Evolutionary conservation across 169 alveolate genomes (phyloP), one percentile per base, ranked within the genome.

Genomic region (Eimeria falciformis): DNA sequence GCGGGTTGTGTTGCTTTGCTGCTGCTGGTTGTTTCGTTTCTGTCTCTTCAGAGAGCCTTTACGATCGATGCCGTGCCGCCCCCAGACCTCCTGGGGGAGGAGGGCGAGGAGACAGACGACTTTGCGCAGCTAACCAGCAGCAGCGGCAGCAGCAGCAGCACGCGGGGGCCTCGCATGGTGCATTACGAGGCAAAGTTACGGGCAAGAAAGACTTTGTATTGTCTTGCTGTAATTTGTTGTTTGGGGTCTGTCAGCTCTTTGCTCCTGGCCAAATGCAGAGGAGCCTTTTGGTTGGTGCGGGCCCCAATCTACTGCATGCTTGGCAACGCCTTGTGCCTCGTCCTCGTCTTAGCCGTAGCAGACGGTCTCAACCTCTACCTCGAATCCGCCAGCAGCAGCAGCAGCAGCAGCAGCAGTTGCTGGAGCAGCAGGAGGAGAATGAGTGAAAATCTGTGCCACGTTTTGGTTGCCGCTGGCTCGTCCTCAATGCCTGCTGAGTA

Each of bases 111-210:
- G 33, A n/a, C 73, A 18, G 73, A 62, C 25, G 11, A 25, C 75
- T 62, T 11, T 23, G 37, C 75, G 17, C 9, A 50, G 62, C 9
- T 9, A 9, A 50, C n/a, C 62, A 50, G 17, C 62, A 50, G 17
- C 62, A 58, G 71, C 71, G n/a, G 71, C 33, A 17, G 71, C 71
- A 58, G 71, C 71, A 58, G 71, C 71, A 58, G 71, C 71, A 58
- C 11, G 37, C 11, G 71, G 37, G n/a, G 71, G 7, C 7, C 11
- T 27, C 11, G 71, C 58, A 50, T n/a, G n/a, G n/a, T n/a, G n/a
- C n/a, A n/a, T n/a, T 50, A 50, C 14, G n/a, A 50, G 62, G 7
- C 62, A 7, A 7, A 50, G 62, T 14, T 11, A 50, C 7, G 62
- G 62, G 62, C 62, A 7, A 50, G 14, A 14, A 50, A 50, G 14